These are phyloP conservation scores for Catunica adiposa DNA, from an alignment of 2,329 filamentous ascomycete genomes.

Conservation along the genomic window DNA sequence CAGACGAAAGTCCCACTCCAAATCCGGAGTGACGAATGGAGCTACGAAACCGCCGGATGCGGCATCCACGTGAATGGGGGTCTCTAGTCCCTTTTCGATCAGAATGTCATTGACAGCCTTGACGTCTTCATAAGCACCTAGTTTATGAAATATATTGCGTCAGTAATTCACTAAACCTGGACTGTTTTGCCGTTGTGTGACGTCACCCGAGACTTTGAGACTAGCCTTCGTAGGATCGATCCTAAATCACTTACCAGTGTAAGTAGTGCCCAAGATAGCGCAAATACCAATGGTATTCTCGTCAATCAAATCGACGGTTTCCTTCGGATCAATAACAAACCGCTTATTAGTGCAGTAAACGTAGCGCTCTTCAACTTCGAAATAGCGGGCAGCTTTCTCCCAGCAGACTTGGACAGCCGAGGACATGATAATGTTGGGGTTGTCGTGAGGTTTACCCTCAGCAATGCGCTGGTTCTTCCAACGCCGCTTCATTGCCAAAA, in stretches of 20 bases:
- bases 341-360: constrained; percentile 46
- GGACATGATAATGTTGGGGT: constrained; percentile 89
- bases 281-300: constrained; percentile 81
- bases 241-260: constrained; percentile 44
- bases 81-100: constrained; percentile 55
- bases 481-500: constrained; percentile 85
- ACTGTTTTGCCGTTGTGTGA: neutral
- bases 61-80: constrained; percentile 85
- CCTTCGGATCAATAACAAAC: constrained; percentile 45
- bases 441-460: constrained; percentile 62
- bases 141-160: neutral
- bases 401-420: constrained; percentile 88
- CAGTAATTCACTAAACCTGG: neutral
- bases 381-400: constrained; percentile 83
- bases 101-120: constrained; percentile 84
- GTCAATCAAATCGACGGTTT: constrained; percentile 44
- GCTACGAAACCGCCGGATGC: constrained; percentile 86
- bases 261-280: constrained; percentile 78
- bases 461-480: constrained; percentile 80
- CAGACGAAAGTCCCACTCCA: constrained; percentile 85
- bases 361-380: constrained; percentile 82
- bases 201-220: neutral
- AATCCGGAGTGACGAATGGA: constrained; percentile 69
- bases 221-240: neutral
- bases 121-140: constrained; percentile 70